Evolutionary conservation across 2,329 filamentous ascomycete species (phyloP), one percentile per base, ranked within the genome.

Genomic region (Cercospora sojina): DNA sequence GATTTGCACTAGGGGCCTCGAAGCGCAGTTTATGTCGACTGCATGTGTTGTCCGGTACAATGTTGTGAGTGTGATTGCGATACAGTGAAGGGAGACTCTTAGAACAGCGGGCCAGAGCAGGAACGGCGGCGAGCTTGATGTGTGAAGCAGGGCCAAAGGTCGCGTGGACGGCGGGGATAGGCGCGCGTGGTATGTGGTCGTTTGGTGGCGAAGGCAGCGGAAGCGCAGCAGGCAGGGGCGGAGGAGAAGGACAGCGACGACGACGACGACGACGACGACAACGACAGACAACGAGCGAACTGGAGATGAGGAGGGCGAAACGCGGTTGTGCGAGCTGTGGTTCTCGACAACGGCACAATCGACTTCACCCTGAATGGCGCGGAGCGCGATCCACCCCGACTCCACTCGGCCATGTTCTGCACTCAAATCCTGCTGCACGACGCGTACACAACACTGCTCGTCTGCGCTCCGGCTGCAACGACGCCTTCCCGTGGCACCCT

Each of bases 31-130:
- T 31, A 35, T 41, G 47, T 23, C 41, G 25, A 25, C 59, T 20
- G 59, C 59, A 56, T 57, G 56, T 35, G 62, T 35, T 55, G 43
- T 49, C 35, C 35, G 35, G 6, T n/a, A 41, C 35, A 41, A 41
- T 41, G n/a, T 8, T 2, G 35, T n/a, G 35, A 41, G 16, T 41
- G 35, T 8, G 43, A 49, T 23, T 23, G 43, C 5, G 43, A 23
- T 49, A 12, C 18, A 47, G 41, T 47, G n/a, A 18, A 23, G 41
- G 16, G 5, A 9, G 41, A 18, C 41, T 12, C 5, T 23, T 20
- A 13, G 12, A 23, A 25, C n/a, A 49, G 43, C 43, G 18, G 18
- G 20, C 18, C 18, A 20, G 43, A 49, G 9, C 43, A 49, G 43
- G 41, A 47, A 38, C 10, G 5, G 35, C 41, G 3, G 20, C 41